phyloP scores from a whole-genome alignment of 495 filamentous ascomycete species.

The Melanomma pulvis-pyrius region DNA sequence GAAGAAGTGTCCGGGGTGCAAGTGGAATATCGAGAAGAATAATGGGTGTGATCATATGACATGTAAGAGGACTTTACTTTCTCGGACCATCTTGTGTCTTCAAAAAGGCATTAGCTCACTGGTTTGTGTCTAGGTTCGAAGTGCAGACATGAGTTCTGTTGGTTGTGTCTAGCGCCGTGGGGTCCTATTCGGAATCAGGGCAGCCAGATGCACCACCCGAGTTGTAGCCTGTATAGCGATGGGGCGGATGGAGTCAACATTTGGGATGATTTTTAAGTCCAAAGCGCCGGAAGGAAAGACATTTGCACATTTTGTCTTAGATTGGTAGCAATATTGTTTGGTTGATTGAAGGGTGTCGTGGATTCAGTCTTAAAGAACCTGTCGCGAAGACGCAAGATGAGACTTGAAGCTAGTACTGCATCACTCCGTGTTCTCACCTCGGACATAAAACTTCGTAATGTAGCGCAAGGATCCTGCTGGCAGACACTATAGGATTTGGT shows the following conservation, averaged over 20 bases:
- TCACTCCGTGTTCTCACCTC: too few species aligned
- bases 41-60: constrained; percentile 47
- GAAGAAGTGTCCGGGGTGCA: constrained; percentile 45
- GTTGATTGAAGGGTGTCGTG: too few species aligned
- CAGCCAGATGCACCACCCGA: constrained; percentile 11
- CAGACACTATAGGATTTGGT: too few species aligned
- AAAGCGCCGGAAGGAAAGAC: too few species aligned
- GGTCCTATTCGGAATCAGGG: constrained; percentile 21
- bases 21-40: constrained; percentile 44
- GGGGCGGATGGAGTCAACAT: neutral
- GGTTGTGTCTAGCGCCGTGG: constrained; percentile 38
- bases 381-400: too few species aligned
- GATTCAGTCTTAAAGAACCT: too few species aligned
- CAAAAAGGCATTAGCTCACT: neutral
- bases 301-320: too few species aligned
- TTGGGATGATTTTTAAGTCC: neutral
- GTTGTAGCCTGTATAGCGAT: neutral
- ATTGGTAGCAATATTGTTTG: too few species aligned
- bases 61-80: constrained; percentile 34
- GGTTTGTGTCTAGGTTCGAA: constrained; percentile 33
- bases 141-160: constrained; percentile 44
- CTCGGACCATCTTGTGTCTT: neutral
- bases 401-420: too few species aligned
- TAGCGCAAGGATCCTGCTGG: too few species aligned
- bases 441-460: too few species aligned